A percentile compares a stretch with the other conserved stretches of the same genome.
Evolutionary conservation across 179 eudicot genomes (phyloP).

Genomic region (Dionaea muscipula): DNA sequence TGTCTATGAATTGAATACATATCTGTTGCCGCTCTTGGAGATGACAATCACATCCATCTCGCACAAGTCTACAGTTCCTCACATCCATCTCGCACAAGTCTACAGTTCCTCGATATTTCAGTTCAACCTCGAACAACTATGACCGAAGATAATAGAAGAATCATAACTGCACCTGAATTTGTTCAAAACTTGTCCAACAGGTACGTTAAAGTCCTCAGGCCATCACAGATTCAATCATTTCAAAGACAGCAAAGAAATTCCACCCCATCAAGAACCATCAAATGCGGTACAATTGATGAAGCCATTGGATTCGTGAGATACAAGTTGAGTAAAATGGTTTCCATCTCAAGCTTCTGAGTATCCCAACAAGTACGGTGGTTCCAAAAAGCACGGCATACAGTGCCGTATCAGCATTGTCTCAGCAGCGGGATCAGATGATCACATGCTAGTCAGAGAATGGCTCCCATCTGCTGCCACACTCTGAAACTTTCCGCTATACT

Average conservation of each 20-base stretch:
- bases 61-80: too few relatives aligned
- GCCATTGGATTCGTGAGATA: background rate
- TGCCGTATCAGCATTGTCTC: background rate
- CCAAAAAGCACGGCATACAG: background rate
- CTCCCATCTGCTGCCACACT: slow-evolving; percentile 38
- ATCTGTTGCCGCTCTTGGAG: too few relatives aligned
- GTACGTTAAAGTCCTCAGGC: background rate
- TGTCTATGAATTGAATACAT: too few relatives aligned
- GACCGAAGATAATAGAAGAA: background rate
- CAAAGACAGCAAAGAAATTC: background rate
- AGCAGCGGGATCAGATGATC: slow-evolving; percentile 6
- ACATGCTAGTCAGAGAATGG: slow-evolving; percentile 30
- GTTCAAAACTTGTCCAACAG: background rate
- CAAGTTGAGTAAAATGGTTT: background rate
- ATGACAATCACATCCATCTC: too few relatives aligned
- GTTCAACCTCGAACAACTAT: background rate
- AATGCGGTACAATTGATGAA: background rate
- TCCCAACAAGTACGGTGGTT: slow-evolving; percentile 4
- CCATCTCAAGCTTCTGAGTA: slow-evolving; percentile 2
- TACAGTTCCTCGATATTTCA: too few relatives aligned
- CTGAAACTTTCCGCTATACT: slow-evolving; percentile 62
- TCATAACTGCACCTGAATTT: background rate
- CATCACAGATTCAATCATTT: background rate
- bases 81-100: too few relatives aligned
- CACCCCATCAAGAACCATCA: slow-evolving; percentile 1